Evolutionary conservation across 2,329 filamentous ascomycete genomes (phyloP), one percentile per base, ranked within the genome.

Genomic region (Fusarium incarnatum): DNA sequence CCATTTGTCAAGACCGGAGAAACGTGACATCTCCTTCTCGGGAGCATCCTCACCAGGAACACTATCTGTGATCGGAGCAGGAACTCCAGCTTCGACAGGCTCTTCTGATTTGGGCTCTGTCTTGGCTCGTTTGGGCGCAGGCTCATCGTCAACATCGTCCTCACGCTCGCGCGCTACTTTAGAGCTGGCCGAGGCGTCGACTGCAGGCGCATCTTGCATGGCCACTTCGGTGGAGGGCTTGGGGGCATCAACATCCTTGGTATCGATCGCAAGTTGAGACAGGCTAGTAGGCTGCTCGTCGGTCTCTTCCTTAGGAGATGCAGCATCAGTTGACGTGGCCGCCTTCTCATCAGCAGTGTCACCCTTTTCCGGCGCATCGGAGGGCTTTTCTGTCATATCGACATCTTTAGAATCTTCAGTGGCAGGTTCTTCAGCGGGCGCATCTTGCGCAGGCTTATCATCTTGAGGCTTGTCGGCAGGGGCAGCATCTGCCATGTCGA

Each of bases 161-260:
- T 97, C 94, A 16, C 94, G 90, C 71, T 91, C 91, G 13, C 93
- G 89, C 3, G 93, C 85, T 15, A 91, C 77, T 80, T 94, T 95
- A 37, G 82, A 81, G 3, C 83, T 49, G 25, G 27, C 82, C 0
- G 86, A 83, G 3, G 45, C 37, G 22, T 72, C 65, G 6, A 22
- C 34, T 37, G 48, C 16, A 5, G 71, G 71, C 7, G 82, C 86
- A 67, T 89, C 87, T n/a, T 79, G 76, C 86, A 89, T 88, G 42
- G 82, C 78, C 13, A 85, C 79, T 60, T 88, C 86, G 8, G 75
- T 73, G 5, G 79, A 76, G 5, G 76, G 68, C 23, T 76, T 70
- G 23, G 73, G 62, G 8, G 74, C 72, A 3, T 71, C 71, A 13
- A 73, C 72, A 18, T 80, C 79, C 8, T 79, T 77, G 6, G 75